Evolutionary conservation across 1,139 yeast genomes (phyloP).

Genomic region (Pichia sp.): DNA sequence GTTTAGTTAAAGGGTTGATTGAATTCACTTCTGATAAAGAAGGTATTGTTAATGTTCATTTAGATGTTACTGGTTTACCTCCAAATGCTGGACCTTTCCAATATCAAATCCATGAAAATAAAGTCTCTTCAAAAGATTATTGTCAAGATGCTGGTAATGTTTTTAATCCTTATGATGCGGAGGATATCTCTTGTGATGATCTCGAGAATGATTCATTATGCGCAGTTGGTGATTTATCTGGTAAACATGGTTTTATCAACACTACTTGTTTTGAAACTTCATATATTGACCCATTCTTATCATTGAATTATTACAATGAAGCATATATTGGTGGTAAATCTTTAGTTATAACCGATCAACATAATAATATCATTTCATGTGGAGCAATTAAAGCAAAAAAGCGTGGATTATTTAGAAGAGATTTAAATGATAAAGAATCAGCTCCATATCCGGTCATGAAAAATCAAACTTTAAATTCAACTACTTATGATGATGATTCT

Average conservation of each 20-base stretch:
- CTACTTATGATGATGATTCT: background rate
- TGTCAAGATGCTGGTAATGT: constrained; percentile 46
- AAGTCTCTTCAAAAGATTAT: constrained; percentile 39
- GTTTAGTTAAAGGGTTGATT: constrained; percentile 28
- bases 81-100: constrained; percentile 48
- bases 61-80: constrained; percentile 54
- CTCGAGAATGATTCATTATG: constrained; percentile 46
- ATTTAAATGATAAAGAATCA: background rate
- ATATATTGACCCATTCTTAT: constrained; percentile 47
- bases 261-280: constrained; percentile 50
- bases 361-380: constrained; percentile 49
- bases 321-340: constrained; percentile 48
- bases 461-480: constrained; percentile 1
- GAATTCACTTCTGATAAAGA: constrained; percentile 29
- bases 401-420: constrained; percentile 9
- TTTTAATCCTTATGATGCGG: constrained; percentile 46
- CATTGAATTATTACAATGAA: constrained; percentile 42
- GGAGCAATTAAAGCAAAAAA: constrained; percentile 29
- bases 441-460: constrained; percentile 1
- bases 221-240: constrained; percentile 56
- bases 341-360: constrained; percentile 44
- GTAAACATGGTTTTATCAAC: constrained; percentile 55
- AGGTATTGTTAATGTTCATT: constrained; percentile 44
- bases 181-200: constrained; percentile 25
- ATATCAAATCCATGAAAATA: constrained; percentile 48